Conservation (phyloP, 2,329 filamentous ascomycete species). For the Thermoascus crustaceus region DNA sequence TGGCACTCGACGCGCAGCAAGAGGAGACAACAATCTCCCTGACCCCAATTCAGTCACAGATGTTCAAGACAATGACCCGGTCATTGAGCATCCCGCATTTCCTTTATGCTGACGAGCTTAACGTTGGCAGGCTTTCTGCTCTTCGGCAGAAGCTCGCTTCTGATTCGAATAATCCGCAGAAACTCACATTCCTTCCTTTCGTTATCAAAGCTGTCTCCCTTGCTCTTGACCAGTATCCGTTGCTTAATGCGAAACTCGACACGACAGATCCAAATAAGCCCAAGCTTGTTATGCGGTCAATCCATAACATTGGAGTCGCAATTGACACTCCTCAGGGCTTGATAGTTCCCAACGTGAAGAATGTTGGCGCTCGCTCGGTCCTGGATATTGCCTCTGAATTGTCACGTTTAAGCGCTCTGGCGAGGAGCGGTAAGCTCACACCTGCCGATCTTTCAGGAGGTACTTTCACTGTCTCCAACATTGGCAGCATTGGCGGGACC, state of each 20-base stretch:
- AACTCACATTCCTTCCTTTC: constrained; percentile 87
- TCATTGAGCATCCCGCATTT: constrained; percentile 91
- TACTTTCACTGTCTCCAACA: constrained; percentile 94
- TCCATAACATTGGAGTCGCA: constrained; percentile 92
- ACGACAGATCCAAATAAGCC: constrained; percentile 56
- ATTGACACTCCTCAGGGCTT: constrained; percentile 89
- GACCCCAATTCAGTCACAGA: constrained; percentile 73
- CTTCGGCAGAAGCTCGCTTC: constrained; percentile 70
- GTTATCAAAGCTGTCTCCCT: constrained; percentile 92
- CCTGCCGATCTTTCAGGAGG: constrained; percentile 71
- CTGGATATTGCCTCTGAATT: constrained; percentile 71
- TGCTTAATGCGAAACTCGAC: constrained; percentile 82
- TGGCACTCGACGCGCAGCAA: constrained; percentile 41
- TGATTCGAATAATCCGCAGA: constrained; percentile 43
- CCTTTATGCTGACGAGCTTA: constrained; percentile 83
- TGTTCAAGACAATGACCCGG: constrained; percentile 97
- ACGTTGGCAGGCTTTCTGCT: constrained; percentile 65
- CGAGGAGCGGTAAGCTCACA: constrained; percentile 64
- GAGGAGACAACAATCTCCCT: constrained; percentile 62
- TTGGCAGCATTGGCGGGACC: constrained; percentile 87
- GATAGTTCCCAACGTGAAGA: constrained; percentile 82
- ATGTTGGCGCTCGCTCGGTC: constrained; percentile 71
- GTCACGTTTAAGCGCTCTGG: constrained; percentile 61
- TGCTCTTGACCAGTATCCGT: constrained; percentile 69
- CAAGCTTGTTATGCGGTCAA: constrained; percentile 64